phyloP scores from a whole-genome alignment of 768 basidiomycete genomes.

The Boletellus sp. region DNA sequence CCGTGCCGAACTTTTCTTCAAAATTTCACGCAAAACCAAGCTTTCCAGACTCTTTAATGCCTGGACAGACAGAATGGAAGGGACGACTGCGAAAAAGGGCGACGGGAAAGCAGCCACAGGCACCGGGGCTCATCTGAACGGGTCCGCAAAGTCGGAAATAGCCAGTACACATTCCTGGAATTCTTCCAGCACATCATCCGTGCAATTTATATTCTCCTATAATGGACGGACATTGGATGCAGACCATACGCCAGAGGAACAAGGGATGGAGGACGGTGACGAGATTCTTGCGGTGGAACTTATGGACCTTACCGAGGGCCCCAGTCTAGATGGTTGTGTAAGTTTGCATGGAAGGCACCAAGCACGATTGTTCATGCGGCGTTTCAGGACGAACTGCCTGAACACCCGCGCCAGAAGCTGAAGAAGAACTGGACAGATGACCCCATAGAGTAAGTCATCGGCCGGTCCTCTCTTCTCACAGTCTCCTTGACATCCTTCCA shows the following conservation, averaged over 20 bases:
- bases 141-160: constrained; percentile 48
- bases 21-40: constrained; percentile 88
- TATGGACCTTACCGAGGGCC: constrained; percentile 81
- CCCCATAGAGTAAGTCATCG: constrained; percentile 59
- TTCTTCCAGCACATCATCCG: constrained; percentile 38
- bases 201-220: constrained; percentile 85
- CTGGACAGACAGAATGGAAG: constrained; percentile 88
- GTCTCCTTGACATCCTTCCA: constrained; percentile 26
- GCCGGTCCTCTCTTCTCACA: constrained; percentile 2
- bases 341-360: constrained; percentile 22
- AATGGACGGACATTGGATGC: constrained; percentile 75
- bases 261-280: constrained; percentile 84
- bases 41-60: constrained; percentile 78
- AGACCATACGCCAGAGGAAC: constrained; percentile 82
- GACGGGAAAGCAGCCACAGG: constrained; percentile 31
- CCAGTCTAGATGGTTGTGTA: constrained; percentile 61
- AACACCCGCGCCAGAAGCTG: constrained; percentile 63
- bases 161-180: constrained; percentile 43
- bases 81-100: constrained; percentile 44
- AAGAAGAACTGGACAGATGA: constrained; percentile 81
- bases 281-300: constrained; percentile 87
- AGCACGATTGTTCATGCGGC: constrained; percentile 1
- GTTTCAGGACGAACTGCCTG: constrained; percentile 59
- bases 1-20: constrained; percentile 89
- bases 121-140: constrained; percentile 39